These are phyloP conservation scores for Oryza punctata DNA, from an alignment of 176 grass and related monocot genomes.

Conservation along the genomic window DNA sequence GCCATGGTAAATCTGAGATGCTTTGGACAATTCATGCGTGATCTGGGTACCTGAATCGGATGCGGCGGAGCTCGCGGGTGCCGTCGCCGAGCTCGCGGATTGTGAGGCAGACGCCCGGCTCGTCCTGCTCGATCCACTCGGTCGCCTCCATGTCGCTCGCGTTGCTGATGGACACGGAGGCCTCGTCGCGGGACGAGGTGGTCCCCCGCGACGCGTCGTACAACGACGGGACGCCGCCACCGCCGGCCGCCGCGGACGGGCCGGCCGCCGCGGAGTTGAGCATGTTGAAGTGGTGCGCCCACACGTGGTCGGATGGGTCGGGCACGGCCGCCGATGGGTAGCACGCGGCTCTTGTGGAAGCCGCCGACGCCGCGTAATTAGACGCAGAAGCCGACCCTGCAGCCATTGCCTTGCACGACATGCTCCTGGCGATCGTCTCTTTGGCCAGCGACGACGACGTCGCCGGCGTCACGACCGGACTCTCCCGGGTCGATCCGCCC, in stretches of 20 bases:
- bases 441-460: constrained; percentile 26
- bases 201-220: constrained; percentile 76
- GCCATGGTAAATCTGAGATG: background rate
- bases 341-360: constrained; percentile 49
- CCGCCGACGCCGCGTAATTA: constrained; percentile 10
- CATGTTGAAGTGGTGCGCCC: constrained; percentile 68
- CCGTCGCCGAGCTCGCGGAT: constrained; percentile 93
- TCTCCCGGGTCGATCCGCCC: constrained; percentile 67
- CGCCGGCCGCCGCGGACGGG: constrained; percentile 32
- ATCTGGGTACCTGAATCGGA: constrained; percentile 70
- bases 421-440: constrained; percentile 43
- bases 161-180: constrained; percentile 91
- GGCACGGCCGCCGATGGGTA: constrained; percentile 64
- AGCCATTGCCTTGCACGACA: constrained; percentile 39
- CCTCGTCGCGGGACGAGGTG: constrained; percentile 86
- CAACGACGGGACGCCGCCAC: constrained; percentile 32
- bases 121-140: constrained; percentile 92
- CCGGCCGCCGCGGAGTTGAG: constrained; percentile 46
- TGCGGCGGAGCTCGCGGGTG: constrained; percentile 86
- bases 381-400: background rate
- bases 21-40: background rate
- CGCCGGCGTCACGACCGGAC: constrained; percentile 44
- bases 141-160: constrained; percentile 71
- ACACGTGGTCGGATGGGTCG: constrained; percentile 76
- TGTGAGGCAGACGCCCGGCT: constrained; percentile 94